Conservation (phyloP, 2,329 filamentous ascomycete genomes). For the Nigrograna mackinnonii region DNA sequence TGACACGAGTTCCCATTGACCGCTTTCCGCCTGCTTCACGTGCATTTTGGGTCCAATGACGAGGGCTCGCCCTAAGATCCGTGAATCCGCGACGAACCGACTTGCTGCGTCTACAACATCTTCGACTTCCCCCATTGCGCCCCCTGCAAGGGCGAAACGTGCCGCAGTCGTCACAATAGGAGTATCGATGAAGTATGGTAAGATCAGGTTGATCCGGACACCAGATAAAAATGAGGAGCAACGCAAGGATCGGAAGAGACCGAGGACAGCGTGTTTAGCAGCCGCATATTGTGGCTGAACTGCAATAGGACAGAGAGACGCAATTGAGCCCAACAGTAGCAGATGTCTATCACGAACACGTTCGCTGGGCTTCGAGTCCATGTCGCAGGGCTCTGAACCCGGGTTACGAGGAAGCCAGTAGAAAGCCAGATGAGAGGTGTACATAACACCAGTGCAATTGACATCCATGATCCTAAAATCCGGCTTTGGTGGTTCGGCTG, state of each 20-base stretch:
- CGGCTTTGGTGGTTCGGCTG: conserved; percentile 53
- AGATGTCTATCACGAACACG: conserved; percentile 59
- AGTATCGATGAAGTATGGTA: conserved; percentile 68
- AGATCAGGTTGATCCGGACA: conserved; percentile 67
- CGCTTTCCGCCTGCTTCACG: conserved; percentile 45
- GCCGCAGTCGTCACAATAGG: conserved; percentile 57
- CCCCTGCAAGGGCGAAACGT: conserved; percentile 60
- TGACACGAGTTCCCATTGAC: conserved; percentile 32
- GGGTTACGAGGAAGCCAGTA: conserved; percentile 61
- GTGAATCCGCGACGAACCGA: conserved; percentile 62
- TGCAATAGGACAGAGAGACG: conserved; percentile 51
- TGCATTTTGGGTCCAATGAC: conserved; percentile 61
- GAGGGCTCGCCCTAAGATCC: conserved; percentile 61
- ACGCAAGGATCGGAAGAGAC: conserved; percentile 64
- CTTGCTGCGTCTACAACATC: conserved; percentile 69
- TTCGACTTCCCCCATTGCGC: conserved; percentile 54
- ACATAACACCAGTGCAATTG: conserved; percentile 66
- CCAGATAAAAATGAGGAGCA: conserved; percentile 52
- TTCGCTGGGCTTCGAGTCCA: conserved; percentile 29
- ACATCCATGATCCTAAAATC: conserved; percentile 61
- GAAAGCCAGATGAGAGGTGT: conserved; percentile 67
- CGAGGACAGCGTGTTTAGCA: conserved; percentile 69
- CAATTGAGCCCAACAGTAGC: conserved; percentile 66
- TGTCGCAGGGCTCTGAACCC: conserved; percentile 39
- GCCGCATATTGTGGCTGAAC: conserved; percentile 58